Percentiles rank a stretch among this genome's conserved stretches.
Evolutionary conservation across 768 basidiomycete genomes (phyloP).

Genomic region (Phlebiopsis gigantea): DNA sequence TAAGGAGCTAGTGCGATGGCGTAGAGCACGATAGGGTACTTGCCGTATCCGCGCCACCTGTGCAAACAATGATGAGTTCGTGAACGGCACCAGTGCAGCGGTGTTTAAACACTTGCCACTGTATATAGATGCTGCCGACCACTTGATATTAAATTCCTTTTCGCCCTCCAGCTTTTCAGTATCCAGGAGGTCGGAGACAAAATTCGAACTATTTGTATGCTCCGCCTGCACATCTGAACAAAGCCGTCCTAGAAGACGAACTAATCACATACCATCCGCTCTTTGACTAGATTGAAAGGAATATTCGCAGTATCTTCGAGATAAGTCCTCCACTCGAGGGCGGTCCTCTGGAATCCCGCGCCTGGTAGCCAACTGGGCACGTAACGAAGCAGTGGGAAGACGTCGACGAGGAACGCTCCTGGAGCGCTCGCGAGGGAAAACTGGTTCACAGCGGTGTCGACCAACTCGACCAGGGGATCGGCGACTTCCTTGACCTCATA

Average conservation of each 20-base stretch:
- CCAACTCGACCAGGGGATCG: slow-evolving; percentile 33
- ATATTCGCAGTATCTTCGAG: slow-evolving; percentile 24
- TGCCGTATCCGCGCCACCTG: slow-evolving; percentile 35
- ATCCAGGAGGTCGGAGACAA: slow-evolving; percentile 53
- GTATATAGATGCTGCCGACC: slow-evolving; percentile 38
- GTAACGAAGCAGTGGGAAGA: slow-evolving; percentile 29
- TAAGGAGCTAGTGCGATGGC: neutral
- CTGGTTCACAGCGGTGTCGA: slow-evolving; percentile 25
- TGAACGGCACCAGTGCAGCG: neutral
- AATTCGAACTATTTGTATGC: slow-evolving; percentile 54
- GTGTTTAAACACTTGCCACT: slow-evolving; percentile 14
- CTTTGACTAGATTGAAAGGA: slow-evolving; percentile 28
- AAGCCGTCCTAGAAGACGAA: neutral
- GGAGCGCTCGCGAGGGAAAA: slow-evolving; percentile 22
- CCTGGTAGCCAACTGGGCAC: slow-evolving; percentile 38
- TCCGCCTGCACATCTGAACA: slow-evolving; percentile 35
- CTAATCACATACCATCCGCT: slow-evolving; percentile 26
- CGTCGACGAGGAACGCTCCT: slow-evolving; percentile 27
- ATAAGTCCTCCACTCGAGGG: slow-evolving; percentile 13
- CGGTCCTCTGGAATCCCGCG: slow-evolving; percentile 28
- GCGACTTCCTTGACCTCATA: slow-evolving; percentile 24
- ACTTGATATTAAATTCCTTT: slow-evolving; percentile 61
- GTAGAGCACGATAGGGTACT: slow-evolving; percentile 20
- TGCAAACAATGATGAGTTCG: slow-evolving; percentile 9
- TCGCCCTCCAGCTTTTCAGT: slow-evolving; percentile 42